Evolutionary conservation across 257 asterid genomes (phyloP), one percentile per base, ranked within the genome.

Genomic region (Solanum boliviense): DNA sequence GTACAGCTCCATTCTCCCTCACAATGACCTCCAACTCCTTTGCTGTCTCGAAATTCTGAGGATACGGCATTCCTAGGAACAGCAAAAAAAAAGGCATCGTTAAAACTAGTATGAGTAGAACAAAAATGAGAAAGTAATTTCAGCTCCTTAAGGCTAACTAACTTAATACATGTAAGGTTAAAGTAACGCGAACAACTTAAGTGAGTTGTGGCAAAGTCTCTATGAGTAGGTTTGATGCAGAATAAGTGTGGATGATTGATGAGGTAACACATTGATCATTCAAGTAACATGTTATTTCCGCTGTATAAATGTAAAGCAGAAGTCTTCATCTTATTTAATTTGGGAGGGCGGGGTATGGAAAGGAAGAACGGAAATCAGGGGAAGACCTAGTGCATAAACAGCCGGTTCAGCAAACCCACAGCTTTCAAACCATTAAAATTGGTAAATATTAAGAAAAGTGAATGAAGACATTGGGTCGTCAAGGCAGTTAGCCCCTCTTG

Each of bases 41-140:
- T 23, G 99, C 99, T 52, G 98, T 95, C 92, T 91, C 95, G 72
- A 97, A 86, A 92, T 97, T 97, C 88, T 93, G 95, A 87, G 99
- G 99, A 94, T 95, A 95, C 25, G 99, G 99, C 99, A 97, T 97
- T 86, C 99, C 99, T 97, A 36, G 70, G 52, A 86, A 27, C 58
- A 56, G 70, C 23, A 46, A n/a, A 46, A 72, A 27, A 41, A 73
- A 46, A 48, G 1, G 74, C 44, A 86, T 71, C 34, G 73, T 32
- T 39, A 48, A 36, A 86, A 38, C 21, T 71, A 71, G 18, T 9
- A 48, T 52, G 2, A 7, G 7, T 86, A 39, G 44, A 78, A 41
- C 15, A 60, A 5, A 76, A 35, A 46, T 71, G 70, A 68, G 41
- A 18, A 52, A 48, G 34, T 32, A 62, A 32, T 15, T 68, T 65